Conservation (phyloP, 441 rosid species). For the Raphanus hybrid region DNA sequence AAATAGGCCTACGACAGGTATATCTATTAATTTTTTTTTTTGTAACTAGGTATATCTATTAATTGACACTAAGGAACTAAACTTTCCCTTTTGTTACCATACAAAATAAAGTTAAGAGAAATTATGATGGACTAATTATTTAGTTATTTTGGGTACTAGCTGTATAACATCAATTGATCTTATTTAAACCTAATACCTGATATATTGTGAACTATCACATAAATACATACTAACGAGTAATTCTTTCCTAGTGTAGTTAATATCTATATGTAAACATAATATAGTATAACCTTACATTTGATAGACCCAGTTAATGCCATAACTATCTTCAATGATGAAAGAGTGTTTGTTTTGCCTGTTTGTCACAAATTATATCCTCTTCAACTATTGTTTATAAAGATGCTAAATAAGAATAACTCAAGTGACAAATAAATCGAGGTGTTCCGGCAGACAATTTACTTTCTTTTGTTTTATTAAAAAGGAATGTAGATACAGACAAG, state of each 20-base stretch:
- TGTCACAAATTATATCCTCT: constrained; percentile 14
- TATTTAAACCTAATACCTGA: neutral
- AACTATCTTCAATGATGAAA: constrained; percentile 1
- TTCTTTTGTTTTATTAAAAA: neutral
- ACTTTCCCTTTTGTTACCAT: neutral
- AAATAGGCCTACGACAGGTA: constrained; percentile 3
- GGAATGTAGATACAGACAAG: neutral
- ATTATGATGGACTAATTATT: neutral
- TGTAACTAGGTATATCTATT: neutral
- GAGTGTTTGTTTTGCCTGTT: neutral
- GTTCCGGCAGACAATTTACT: neutral
- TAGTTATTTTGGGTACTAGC: neutral
- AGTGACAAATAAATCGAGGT: neutral
- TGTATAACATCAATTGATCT: constrained; percentile 2
- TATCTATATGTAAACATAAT: neutral
- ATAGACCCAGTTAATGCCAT: neutral
- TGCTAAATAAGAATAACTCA: neutral
- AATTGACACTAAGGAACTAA: neutral
- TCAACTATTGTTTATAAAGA: neutral
- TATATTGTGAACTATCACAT: neutral
- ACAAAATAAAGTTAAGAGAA: constrained; percentile 6
- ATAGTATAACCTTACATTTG: neutral
- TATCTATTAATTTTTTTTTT: neutral
- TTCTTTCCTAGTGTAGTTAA: neutral
- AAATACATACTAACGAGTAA: neutral